Percentiles rank a stretch among this genome's conserved stretches.
Evolutionary conservation across 768 basidiomycete species (phyloP).

Genomic region (Cubamyces sp.): DNA sequence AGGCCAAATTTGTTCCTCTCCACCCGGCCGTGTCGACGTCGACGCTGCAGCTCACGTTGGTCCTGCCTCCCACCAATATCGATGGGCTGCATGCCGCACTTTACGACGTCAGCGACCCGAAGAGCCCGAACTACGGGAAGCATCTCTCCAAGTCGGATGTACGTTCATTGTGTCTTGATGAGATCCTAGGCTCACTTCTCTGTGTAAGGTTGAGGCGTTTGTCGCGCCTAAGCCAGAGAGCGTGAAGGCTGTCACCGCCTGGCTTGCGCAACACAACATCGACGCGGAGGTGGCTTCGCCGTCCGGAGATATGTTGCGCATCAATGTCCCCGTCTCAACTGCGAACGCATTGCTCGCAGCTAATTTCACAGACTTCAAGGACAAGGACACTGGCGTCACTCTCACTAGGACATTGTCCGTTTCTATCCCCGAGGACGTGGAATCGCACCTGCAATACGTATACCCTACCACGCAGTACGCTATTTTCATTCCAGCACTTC

Average conservation of each 20-base stretch:
- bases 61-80: constrained; percentile 36
- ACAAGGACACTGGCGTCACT: constrained; percentile 34
- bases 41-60: constrained; percentile 38
- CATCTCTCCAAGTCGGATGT: constrained; percentile 44
- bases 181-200: not conserved
- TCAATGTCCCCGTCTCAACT: not conserved
- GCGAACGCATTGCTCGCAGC: constrained; percentile 10
- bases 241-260: constrained; percentile 12
- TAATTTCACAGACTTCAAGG: constrained; percentile 4
- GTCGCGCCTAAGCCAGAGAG: constrained; percentile 18
- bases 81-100: constrained; percentile 38
- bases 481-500: not conserved
- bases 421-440: constrained; percentile 39
- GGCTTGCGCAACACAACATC: constrained; percentile 9
- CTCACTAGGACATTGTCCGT: constrained; percentile 41
- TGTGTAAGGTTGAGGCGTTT: constrained; percentile 12
- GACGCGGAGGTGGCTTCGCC: not conserved
- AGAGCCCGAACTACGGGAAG: constrained; percentile 41
- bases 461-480: constrained; percentile 36
- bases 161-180: not conserved
- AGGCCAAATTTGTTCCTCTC: constrained; percentile 1
- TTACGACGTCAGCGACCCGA: constrained; percentile 38
- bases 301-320: not conserved
- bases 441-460: constrained; percentile 36
- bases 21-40: not conserved